Conservation (phyloP, 2,329 filamentous ascomycete species). For the Pseudocercospora eumusae region DNA sequence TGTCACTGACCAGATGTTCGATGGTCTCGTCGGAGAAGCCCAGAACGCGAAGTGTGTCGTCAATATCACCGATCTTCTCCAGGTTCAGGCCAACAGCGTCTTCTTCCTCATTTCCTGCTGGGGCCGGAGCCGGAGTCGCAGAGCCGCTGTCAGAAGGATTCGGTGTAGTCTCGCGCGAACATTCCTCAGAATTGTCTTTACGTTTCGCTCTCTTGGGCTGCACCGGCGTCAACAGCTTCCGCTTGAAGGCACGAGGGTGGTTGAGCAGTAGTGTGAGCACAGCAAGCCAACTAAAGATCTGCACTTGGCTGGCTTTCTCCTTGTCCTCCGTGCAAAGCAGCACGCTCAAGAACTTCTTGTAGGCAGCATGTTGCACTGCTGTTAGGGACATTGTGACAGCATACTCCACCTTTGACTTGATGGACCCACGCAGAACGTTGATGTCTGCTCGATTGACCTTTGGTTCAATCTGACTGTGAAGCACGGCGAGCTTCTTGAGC, state of each 20-base stretch:
- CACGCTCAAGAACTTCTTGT: conserved; percentile 55
- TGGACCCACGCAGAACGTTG: conserved; percentile 62
- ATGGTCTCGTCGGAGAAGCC: conserved; percentile 43
- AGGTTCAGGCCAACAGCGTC: conserved; percentile 7
- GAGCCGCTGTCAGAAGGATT: conserved; percentile 22
- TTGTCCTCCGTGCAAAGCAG: conserved; percentile 40
- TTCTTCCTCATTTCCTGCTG: conserved; percentile 26
- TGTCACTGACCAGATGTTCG: conserved; percentile 40
- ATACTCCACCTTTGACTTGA: conserved; percentile 79
- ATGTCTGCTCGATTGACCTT: conserved; percentile 78
- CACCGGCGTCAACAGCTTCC: conserved; percentile 50
- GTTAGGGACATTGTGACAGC: conserved; percentile 74
- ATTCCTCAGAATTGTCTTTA: conserved; percentile 8
- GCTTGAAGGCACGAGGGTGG: conserved; percentile 57
- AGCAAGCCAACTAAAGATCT: conserved; percentile 58
- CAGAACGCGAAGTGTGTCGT: conserved; percentile 39
- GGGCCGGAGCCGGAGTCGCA: conserved; percentile 14
- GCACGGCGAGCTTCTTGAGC: conserved; percentile 66
- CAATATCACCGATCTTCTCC: conserved; percentile 24
- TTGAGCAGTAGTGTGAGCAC: conserved; percentile 59
- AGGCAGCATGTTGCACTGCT: conserved; percentile 63
- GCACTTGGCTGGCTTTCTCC: conserved; percentile 44
- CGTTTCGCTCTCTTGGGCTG: conserved; percentile 21
- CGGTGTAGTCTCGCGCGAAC: conserved; percentile 15
- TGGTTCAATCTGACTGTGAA: conserved; percentile 71